Evolutionary conservation across 306 rosid species (phyloP).

Genomic region (Prunus kanzakura): DNA sequence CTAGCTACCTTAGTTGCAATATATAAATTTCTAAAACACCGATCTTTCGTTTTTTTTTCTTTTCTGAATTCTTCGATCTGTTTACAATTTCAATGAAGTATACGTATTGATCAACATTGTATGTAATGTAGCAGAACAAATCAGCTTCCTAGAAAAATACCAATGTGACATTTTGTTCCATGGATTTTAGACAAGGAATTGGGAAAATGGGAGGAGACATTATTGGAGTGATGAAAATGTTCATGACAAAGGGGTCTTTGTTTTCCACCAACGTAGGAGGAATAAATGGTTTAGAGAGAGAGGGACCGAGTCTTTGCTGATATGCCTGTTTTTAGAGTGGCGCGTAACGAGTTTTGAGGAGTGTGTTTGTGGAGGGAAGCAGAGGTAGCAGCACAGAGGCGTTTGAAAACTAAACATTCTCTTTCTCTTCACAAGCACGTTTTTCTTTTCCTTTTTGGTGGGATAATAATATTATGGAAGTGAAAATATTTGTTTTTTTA

Average conservation of each 20-base stretch:
- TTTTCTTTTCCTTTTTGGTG: too few species aligned
- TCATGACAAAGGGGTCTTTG: background rate
- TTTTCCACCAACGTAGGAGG: background rate
- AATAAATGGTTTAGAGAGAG: constrained; percentile 11
- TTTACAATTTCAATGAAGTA: background rate
- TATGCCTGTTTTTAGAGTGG: background rate
- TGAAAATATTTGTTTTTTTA: too few species aligned
- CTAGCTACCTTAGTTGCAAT: background rate
- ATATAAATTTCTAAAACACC: background rate
- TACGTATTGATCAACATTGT: background rate
- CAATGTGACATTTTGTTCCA: background rate
- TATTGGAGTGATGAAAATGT: background rate
- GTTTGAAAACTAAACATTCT: background rate
- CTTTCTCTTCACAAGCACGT: too few species aligned
- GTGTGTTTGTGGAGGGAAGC: constrained; percentile 31
- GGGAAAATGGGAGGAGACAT: background rate
- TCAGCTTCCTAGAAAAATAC: background rate
- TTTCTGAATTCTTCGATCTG: background rate
- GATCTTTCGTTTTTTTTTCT: background rate
- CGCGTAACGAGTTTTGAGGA: constrained; percentile 41
- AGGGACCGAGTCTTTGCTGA: constrained; percentile 38
- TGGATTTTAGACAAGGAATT: background rate
- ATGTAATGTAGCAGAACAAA: background rate
- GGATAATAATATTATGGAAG: too few species aligned
- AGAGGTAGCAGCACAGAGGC: background rate